Percentiles rank a stretch among this genome's conserved stretches.
Conservation (phyloP, 768 basidiomycete species). For the Serendipita sp. region DNA sequence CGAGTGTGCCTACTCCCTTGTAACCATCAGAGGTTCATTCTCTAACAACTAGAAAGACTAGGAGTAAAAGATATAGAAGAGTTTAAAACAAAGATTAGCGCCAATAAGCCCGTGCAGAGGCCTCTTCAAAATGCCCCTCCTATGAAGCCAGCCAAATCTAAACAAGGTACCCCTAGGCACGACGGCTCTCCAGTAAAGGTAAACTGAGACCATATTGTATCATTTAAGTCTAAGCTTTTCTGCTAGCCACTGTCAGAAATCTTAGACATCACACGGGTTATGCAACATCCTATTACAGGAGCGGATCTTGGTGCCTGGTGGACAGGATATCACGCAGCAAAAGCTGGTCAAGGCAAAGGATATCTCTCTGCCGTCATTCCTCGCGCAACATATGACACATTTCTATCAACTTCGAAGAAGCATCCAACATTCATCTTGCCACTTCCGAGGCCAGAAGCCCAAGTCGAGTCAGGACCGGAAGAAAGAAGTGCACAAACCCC, state of each 20-base stretch:
- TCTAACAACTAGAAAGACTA: constrained; percentile 20
- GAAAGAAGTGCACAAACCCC: constrained; percentile 24
- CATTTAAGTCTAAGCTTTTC: constrained; percentile 5
- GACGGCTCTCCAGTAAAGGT: constrained; percentile 58
- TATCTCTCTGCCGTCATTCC: constrained; percentile 76
- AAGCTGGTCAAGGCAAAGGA: constrained; percentile 63
- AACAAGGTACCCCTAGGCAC: constrained; percentile 26
- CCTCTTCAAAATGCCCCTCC: constrained; percentile 22
- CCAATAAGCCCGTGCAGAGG: background rate
- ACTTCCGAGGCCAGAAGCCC: constrained; percentile 32
- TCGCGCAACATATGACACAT: constrained; percentile 48
- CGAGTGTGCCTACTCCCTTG: constrained; percentile 32
- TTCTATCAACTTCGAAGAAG: constrained; percentile 42
- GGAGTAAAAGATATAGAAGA: constrained; percentile 24
- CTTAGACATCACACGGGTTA: constrained; percentile 55
- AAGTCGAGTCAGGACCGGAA: constrained; percentile 17
- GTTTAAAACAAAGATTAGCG: constrained; percentile 19
- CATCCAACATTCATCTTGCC: constrained; percentile 77
- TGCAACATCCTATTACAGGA: constrained; percentile 49
- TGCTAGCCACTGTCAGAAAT: constrained; percentile 63
- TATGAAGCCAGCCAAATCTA: constrained; percentile 17
- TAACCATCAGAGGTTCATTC: constrained; percentile 6
- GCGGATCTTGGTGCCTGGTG: constrained; percentile 69
- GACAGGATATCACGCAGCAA: constrained; percentile 75
- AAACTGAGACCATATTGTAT: constrained; percentile 12